phyloP scores from a whole-genome alignment of 2,329 filamentous ascomycete species.

The Thelonectria rubi region DNA sequence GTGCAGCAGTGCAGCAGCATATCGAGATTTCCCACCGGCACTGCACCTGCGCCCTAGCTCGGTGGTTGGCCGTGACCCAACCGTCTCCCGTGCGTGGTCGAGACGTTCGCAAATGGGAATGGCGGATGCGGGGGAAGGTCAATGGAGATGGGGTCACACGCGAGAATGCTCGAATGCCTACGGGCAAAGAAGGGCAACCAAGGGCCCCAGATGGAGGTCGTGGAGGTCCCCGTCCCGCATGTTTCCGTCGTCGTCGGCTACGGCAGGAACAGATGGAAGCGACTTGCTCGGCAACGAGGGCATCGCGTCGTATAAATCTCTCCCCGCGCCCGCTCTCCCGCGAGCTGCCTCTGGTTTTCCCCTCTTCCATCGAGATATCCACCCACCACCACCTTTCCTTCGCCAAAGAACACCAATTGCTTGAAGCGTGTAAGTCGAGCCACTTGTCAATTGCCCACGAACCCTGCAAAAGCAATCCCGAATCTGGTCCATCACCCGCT shows the following conservation, averaged over 20 bases:
- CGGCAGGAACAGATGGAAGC: conserved; percentile 43
- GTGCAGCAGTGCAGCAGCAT: conserved; percentile 18
- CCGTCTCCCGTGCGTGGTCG: conserved; percentile 35
- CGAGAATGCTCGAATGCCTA: conserved; percentile 31
- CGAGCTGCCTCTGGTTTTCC: conserved; percentile 3
- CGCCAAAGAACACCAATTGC: conserved; percentile 15
- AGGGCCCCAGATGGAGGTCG: conserved; percentile 25
- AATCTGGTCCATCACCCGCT: too few species aligned
- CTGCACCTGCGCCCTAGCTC: conserved; percentile 28
- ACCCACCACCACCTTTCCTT: conserved; percentile 16
- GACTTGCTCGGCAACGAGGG: conserved; percentile 40
- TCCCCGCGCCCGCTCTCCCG: conserved; percentile 27
- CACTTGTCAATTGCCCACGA: conserved; percentile 24
- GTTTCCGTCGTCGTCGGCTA: conserved; percentile 46
- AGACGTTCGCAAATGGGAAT: conserved; percentile 6
- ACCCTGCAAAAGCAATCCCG: too few species aligned
- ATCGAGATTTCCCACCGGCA: conserved; percentile 31
- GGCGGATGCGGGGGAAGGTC: conserved; percentile 38
- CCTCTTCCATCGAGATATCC: conserved; percentile 17
- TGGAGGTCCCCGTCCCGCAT: conserved; percentile 42
- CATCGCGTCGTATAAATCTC: conserved; percentile 33
- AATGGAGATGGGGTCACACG: conserved; percentile 40
- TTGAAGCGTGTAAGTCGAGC: conserved; percentile 38
- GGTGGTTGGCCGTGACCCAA: conserved; percentile 33
- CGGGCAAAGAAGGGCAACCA: conserved; percentile 9